Conservation (phyloP, 176 grass and related monocot genomes). For the Cenchrus fungigraminus region DNA sequence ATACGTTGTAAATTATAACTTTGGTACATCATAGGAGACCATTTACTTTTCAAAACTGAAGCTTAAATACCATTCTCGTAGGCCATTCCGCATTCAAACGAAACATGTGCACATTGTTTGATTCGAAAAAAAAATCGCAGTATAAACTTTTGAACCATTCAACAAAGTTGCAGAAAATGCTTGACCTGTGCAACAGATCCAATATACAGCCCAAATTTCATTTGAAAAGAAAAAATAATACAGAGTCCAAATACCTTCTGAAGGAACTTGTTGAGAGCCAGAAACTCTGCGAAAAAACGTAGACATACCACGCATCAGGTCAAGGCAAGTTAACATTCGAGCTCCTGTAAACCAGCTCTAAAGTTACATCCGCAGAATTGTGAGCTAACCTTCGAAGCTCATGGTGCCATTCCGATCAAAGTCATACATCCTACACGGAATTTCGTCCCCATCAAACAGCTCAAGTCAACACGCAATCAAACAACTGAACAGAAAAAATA, state of each 20-base stretch:
- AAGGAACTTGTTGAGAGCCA: conserved; percentile 82
- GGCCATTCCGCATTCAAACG: not conserved
- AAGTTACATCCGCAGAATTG: not conserved
- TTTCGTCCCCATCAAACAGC: not conserved
- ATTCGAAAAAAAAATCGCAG: not conserved
- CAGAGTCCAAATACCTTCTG: conserved; percentile 51
- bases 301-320: not conserved
- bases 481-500: not conserved
- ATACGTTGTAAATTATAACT: not conserved
- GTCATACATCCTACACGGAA: conserved; percentile 76
- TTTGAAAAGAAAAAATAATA: conserved; percentile 34
- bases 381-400: conserved; percentile 70
- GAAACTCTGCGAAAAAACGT: conserved; percentile 62
- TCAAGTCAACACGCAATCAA: not conserved
- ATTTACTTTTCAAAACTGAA: not conserved
- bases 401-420: conserved; percentile 87
- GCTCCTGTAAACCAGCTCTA: not conserved
- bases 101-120: not conserved
- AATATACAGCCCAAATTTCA: conserved; percentile 37
- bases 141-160: not conserved
- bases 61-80: not conserved
- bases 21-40: not conserved
- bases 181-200: not conserved
- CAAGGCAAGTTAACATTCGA: not conserved
- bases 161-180: not conserved